Percentiles rank a stretch among this genome's conserved stretches.
phyloP scores from a whole-genome alignment of 768 basidiomycete genomes.

The Antrodiella citrinella region DNA sequence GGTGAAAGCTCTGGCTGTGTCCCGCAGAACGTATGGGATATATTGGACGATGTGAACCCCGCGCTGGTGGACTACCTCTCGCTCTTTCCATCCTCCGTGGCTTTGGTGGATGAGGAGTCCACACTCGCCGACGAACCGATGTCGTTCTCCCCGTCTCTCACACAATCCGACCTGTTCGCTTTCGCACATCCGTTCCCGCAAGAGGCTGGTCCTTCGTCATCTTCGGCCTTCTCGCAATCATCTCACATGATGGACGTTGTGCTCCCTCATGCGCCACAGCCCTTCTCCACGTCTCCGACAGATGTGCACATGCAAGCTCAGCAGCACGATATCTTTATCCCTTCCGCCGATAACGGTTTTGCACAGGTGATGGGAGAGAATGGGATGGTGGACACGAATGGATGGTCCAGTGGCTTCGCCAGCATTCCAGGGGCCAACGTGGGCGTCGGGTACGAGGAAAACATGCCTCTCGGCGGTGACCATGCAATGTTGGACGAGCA shows the following conservation, averaged over 20 bases:
- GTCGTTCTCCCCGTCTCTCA: conserved; percentile 1
- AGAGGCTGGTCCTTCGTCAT: background rate
- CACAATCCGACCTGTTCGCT: background rate
- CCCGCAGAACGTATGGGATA: conserved; percentile 16
- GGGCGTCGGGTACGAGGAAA: too few relatives aligned
- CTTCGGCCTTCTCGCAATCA: background rate
- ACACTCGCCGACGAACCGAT: background rate
- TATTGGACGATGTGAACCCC: conserved; percentile 47
- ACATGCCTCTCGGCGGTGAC: conserved; percentile 17
- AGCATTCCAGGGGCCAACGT: too few relatives aligned
- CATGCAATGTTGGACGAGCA: conserved; percentile 55
- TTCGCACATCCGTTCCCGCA: background rate
- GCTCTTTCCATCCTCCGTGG: conserved; percentile 30
- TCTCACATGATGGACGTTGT: background rate
- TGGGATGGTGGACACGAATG: conserved; percentile 23
- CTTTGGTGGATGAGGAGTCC: conserved; percentile 13
- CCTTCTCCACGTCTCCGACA: too few relatives aligned
- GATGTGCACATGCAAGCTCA: background rate
- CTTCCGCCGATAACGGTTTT: conserved; percentile 10
- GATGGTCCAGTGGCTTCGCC: conserved; percentile 28
- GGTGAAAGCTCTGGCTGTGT: conserved; percentile 13
- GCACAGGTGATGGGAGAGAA: conserved; percentile 11
- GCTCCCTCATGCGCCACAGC: background rate
- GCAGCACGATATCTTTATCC: conserved; percentile 12
- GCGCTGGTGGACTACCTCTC: conserved; percentile 54